These are phyloP conservation scores for Pseudopithomyces chartarum DNA, from an alignment of 2,329 filamentous ascomycete genomes.

Conservation along the genomic window DNA sequence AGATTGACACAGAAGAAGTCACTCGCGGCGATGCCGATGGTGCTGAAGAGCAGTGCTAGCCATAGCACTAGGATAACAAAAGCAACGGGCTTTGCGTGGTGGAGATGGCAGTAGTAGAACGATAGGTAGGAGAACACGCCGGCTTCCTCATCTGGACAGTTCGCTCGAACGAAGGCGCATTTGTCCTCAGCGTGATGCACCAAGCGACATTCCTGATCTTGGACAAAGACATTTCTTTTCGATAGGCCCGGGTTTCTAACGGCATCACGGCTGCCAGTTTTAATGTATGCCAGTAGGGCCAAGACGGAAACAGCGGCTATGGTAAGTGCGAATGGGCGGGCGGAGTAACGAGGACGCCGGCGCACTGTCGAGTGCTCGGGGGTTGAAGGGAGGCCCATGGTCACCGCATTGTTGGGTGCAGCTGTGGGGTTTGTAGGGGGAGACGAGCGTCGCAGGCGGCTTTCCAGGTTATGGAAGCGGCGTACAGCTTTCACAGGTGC, in stretches of 20 bases:
- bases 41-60: constrained; percentile 90
- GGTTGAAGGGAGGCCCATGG: constrained; percentile 29
- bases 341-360: constrained; percentile 40
- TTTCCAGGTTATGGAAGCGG: neutral
- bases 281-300: constrained; percentile 34
- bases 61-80: constrained; percentile 79
- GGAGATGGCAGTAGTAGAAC: constrained; percentile 85
- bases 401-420: constrained; percentile 8
- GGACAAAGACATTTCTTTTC: constrained; percentile 25
- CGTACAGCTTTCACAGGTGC: neutral
- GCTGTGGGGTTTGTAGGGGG: neutral
- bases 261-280: constrained; percentile 13
- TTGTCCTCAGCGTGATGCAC: constrained; percentile 79
- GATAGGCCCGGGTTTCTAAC: constrained; percentile 3
- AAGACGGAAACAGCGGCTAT: constrained; percentile 36
- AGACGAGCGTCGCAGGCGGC: neutral
- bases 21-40: constrained; percentile 95
- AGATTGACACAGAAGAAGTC: constrained; percentile 99
- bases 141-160: constrained; percentile 88
- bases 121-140: constrained; percentile 87
- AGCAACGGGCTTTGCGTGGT: constrained; percentile 72
- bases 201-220: constrained; percentile 66
- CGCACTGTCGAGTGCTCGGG: constrained; percentile 27
- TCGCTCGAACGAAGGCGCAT: constrained; percentile 80
- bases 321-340: constrained; percentile 44